phyloP scores from a whole-genome alignment of 768 basidiomycete genomes.

The Tubosaeta sp. region DNA sequence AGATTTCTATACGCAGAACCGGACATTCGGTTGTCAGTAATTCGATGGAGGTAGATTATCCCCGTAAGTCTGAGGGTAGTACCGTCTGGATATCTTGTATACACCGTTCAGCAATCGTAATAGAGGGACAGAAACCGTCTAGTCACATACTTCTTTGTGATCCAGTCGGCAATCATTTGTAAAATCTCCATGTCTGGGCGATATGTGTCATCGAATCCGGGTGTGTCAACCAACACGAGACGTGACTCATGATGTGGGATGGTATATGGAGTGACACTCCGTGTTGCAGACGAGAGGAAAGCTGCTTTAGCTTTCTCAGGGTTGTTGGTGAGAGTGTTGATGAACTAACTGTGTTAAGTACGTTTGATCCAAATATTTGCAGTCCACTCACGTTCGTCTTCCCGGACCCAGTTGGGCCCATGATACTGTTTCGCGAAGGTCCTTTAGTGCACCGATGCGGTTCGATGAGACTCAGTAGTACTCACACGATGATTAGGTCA shows the following conservation, averaged over 20 bases:
- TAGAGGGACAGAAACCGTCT: not conserved
- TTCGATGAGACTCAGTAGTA: not conserved
- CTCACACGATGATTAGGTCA: constrained; percentile 16
- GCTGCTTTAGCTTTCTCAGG: not conserved
- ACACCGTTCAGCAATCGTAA: not conserved
- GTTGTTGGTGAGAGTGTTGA: constrained; percentile 11
- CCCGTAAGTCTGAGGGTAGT: constrained; percentile 21
- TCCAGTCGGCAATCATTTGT: constrained; percentile 12
- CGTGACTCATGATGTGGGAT: not conserved
- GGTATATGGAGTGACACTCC: constrained; percentile 1
- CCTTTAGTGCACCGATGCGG: not conserved
- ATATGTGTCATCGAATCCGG: constrained; percentile 20
- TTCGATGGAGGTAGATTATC: constrained; percentile 32
- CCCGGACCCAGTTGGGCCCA: constrained; percentile 25
- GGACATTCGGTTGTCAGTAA: constrained; percentile 33
- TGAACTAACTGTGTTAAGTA: constrained; percentile 2
- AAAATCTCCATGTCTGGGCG: constrained; percentile 11
- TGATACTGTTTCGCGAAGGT: constrained; percentile 4
- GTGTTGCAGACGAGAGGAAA: constrained; percentile 12
- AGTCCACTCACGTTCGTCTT: constrained; percentile 20
- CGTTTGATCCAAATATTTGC: not conserved
- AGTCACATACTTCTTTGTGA: constrained; percentile 13
- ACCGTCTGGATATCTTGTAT: constrained; percentile 5
- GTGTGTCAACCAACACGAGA: constrained; percentile 19
- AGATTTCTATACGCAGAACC: constrained; percentile 30